phyloP scores from a whole-genome alignment of 305 asterid genomes.

The Petunia hybrid region DNA sequence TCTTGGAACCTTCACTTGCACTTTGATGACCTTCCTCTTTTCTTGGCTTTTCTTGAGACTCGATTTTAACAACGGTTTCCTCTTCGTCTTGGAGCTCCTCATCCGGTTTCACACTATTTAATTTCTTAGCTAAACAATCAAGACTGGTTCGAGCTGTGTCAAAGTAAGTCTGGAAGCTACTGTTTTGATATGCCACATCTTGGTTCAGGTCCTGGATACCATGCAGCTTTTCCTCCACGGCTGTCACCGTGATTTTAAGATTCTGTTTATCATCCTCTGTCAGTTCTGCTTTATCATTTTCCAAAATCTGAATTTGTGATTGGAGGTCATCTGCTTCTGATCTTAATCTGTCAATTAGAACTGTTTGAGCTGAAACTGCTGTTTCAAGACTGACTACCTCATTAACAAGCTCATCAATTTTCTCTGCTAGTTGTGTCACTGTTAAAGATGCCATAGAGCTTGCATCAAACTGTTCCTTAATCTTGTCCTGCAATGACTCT shows the following conservation, averaged over 20 bases:
- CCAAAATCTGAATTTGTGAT: constrained; percentile 54
- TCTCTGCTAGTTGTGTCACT: constrained; percentile 65
- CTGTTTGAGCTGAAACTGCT: constrained; percentile 68
- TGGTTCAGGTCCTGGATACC: constrained; percentile 62
- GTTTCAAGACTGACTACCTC: constrained; percentile 66
- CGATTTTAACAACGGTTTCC: not conserved
- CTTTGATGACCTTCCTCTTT: constrained; percentile 25
- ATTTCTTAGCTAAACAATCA: constrained; percentile 54
- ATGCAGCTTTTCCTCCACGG: constrained; percentile 67
- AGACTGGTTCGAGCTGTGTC: constrained; percentile 61
- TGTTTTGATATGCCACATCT: constrained; percentile 63
- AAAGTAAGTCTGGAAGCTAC: constrained; percentile 55
- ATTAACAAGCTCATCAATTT: constrained; percentile 67
- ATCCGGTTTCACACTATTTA: constrained; percentile 62
- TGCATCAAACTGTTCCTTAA: constrained; percentile 40
- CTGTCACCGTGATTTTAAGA: constrained; percentile 50
- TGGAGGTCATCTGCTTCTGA: constrained; percentile 63
- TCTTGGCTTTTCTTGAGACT: constrained; percentile 33
- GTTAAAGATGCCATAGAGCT: constrained; percentile 43
- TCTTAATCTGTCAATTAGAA: constrained; percentile 57
- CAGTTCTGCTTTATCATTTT: constrained; percentile 48
- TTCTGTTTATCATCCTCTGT: constrained; percentile 39
- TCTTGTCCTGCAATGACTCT: constrained; percentile 33
- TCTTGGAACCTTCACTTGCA: not conserved
- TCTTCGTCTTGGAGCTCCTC: constrained; percentile 47